phyloP scores from a whole-genome alignment of 495 filamentous ascomycete genomes.

The Aspergillus baeticus region DNA sequence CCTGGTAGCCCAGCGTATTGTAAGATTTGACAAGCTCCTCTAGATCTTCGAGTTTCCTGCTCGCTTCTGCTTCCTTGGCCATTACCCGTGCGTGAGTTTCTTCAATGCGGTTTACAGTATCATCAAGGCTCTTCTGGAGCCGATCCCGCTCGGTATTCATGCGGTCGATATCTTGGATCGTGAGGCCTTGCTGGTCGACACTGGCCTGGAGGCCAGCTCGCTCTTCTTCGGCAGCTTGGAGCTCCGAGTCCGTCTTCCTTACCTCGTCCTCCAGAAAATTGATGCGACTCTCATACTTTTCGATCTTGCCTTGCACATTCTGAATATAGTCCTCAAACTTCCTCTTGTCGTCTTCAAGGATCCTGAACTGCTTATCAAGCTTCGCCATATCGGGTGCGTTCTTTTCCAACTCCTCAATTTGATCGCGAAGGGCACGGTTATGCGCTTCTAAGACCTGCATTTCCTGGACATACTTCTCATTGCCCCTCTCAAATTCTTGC shows the following conservation, averaged over 20 bases:
- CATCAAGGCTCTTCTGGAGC: slow-evolving; percentile 78
- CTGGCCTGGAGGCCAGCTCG: slow-evolving; percentile 73
- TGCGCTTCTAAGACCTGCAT: slow-evolving; percentile 81
- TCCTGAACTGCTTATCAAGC: slow-evolving; percentile 78
- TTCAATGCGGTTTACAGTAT: slow-evolving; percentile 68
- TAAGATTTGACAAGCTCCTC: slow-evolving; percentile 83
- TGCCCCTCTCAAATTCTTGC: slow-evolving; percentile 78
- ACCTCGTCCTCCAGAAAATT: slow-evolving; percentile 77
- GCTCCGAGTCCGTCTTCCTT: slow-evolving; percentile 70
- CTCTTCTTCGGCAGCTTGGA: slow-evolving; percentile 78
- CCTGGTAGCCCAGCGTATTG: slow-evolving; percentile 91
- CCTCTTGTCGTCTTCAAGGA: slow-evolving; percentile 83
- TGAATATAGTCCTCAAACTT: slow-evolving; percentile 94
- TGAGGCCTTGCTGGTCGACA: slow-evolving; percentile 89
- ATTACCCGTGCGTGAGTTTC: slow-evolving; percentile 78
- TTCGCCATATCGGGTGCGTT: slow-evolving; percentile 76
- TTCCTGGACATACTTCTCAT: slow-evolving; percentile 77
- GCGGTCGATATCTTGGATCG: slow-evolving; percentile 95
- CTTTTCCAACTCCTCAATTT: slow-evolving; percentile 87
- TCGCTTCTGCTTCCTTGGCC: slow-evolving; percentile 82
- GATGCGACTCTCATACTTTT: slow-evolving; percentile 77
- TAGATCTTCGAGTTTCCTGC: slow-evolving; percentile 79
- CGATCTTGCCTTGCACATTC: slow-evolving; percentile 70
- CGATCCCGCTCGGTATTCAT: slow-evolving; percentile 95
- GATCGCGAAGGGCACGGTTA: slow-evolving; percentile 69